These are phyloP conservation scores for Trichophyton rubrum DNA, from an alignment of 2,329 filamentous ascomycete genomes.

Conservation along the genomic window DNA sequence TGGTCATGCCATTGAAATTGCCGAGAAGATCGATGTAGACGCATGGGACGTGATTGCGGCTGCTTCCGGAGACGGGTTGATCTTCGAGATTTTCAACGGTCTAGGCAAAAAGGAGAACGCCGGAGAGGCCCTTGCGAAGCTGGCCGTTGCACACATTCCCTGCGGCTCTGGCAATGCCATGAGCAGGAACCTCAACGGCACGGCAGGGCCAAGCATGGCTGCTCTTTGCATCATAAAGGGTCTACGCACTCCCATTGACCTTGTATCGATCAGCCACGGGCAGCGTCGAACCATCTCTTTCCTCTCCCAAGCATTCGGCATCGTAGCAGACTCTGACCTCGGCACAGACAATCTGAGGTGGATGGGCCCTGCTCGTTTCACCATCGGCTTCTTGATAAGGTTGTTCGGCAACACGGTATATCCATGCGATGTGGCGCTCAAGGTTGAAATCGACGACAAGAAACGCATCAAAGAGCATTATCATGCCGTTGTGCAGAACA, in stretches of 20 bases:
- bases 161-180: constrained; percentile 92
- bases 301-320: constrained; percentile 76
- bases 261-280: constrained; percentile 79
- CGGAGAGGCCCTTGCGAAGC: constrained; percentile 54
- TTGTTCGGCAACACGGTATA: constrained; percentile 66
- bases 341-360: constrained; percentile 83
- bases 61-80: constrained; percentile 83
- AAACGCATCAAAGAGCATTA: constrained; percentile 61
- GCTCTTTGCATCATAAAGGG: constrained; percentile 81
- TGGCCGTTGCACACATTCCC: constrained; percentile 77
- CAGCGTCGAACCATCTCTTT: constrained; percentile 66
- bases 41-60: constrained; percentile 75
- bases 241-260: constrained; percentile 66
- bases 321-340: constrained; percentile 80
- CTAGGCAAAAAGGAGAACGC: constrained; percentile 67
- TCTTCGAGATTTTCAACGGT: constrained; percentile 91
- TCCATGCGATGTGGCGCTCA: constrained; percentile 78
- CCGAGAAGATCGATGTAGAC: constrained; percentile 61
- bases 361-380: constrained; percentile 82
- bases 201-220: constrained; percentile 59
- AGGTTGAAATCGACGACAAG: constrained; percentile 69
- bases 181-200: constrained; percentile 79
- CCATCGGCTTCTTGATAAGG: constrained; percentile 67
- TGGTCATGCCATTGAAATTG: constrained; percentile 69
- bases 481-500: constrained; percentile 34